Evolutionary conservation across 2,329 filamentous ascomycete species (phyloP).

Genomic region (Alternaria tenuissima): DNA sequence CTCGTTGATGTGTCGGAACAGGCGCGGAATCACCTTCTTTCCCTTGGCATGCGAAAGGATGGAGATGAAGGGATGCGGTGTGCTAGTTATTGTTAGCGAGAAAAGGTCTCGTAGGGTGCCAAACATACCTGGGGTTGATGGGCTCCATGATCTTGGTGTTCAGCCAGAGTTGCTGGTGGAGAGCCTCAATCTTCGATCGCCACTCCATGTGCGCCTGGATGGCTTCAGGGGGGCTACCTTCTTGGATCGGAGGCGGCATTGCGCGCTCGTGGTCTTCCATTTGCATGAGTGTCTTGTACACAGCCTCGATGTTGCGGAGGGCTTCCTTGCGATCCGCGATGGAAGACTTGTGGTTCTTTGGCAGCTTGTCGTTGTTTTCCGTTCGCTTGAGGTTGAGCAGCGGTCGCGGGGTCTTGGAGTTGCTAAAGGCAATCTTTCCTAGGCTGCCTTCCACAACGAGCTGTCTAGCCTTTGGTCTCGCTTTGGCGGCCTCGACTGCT

Average conservation of each 20-base stretch:
- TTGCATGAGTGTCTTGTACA: constrained; percentile 88
- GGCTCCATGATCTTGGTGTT: constrained; percentile 93
- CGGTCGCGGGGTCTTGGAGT: constrained; percentile 95
- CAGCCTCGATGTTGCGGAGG: constrained; percentile 84
- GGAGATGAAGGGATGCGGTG: constrained; percentile 89
- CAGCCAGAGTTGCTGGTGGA: constrained; percentile 84
- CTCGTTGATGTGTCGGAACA: constrained; percentile 91
- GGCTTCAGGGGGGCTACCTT: constrained; percentile 71
- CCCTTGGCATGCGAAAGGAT: constrained; percentile 95
- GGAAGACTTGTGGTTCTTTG: constrained; percentile 57
- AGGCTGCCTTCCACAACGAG: constrained; percentile 94
- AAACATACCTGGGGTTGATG: constrained; percentile 66
- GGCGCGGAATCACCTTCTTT: constrained; percentile 92
- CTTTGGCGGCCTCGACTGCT: constrained; percentile 95
- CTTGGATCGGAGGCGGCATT: constrained; percentile 73
- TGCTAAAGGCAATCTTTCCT: constrained; percentile 98
- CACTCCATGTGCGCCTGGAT: constrained; percentile 81
- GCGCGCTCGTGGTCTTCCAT: constrained; percentile 92
- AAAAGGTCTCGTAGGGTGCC: not conserved
- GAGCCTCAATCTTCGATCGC: constrained; percentile 72
- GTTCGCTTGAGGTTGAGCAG: constrained; percentile 93
- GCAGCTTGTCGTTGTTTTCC: constrained; percentile 66
- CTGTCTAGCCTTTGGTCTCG: constrained; percentile 97
- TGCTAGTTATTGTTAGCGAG: constrained; percentile 53
- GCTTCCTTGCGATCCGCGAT: constrained; percentile 81